Evolutionary conservation across 2,329 filamentous ascomycete species (phyloP).

Genomic region (Calonectria multiphialidica): DNA sequence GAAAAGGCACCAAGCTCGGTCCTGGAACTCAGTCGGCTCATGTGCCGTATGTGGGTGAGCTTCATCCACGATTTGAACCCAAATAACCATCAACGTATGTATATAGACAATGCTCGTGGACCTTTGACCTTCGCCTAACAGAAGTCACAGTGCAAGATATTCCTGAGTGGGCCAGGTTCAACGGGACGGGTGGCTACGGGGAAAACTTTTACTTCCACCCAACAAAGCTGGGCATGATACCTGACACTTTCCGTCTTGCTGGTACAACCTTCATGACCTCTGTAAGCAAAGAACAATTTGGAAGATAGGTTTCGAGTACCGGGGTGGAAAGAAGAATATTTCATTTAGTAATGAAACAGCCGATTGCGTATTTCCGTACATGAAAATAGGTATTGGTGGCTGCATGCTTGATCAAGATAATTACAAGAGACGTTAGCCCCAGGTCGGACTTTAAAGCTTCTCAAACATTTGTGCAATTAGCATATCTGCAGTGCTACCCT

Average conservation of each 20-base stretch:
- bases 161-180: constrained; percentile 31
- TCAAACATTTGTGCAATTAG: too few relatives aligned
- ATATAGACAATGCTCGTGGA: fast-evolving
- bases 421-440: too few relatives aligned
- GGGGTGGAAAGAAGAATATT: too few relatives aligned
- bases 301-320: constrained; percentile 29
- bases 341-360: too few relatives aligned
- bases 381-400: too few relatives aligned
- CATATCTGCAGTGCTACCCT: too few relatives aligned
- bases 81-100: constrained; percentile 46
- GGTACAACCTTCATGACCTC: constrained; percentile 36
- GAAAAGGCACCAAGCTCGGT: constrained; percentile 51
- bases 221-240: constrained; percentile 25
- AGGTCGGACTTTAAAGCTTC: too few relatives aligned
- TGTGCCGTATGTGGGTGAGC: constrained; percentile 50
- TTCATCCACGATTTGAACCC: constrained; percentile 54
- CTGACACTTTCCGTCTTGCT: constrained; percentile 36
- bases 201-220: constrained; percentile 38
- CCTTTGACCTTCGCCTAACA: neutral
- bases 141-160: constrained; percentile 15
- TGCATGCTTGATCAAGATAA: too few relatives aligned
- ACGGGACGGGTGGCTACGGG: constrained; percentile 33
- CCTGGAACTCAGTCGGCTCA: constrained; percentile 54
- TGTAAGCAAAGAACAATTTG: constrained; percentile 29
- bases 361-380: too few relatives aligned